Conservation (phyloP, 441 rosid genomes). For the Brassica balearica region DNA sequence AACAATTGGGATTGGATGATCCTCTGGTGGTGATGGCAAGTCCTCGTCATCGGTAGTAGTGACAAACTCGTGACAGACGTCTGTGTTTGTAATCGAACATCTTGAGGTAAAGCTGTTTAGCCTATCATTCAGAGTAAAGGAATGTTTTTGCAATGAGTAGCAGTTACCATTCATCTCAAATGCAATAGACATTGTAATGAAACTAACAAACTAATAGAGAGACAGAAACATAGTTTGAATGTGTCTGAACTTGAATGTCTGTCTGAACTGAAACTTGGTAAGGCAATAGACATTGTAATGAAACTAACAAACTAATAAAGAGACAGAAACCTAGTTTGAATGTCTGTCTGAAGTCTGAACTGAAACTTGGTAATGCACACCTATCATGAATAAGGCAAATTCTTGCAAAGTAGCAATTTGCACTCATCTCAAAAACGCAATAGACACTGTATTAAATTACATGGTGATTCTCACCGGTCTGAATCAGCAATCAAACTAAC, state of each 20-base stretch:
- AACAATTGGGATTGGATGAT: conserved; percentile 61
- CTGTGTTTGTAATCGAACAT: conserved; percentile 68
- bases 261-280: too few relatives aligned
- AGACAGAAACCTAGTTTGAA: not conserved
- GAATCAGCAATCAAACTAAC: not conserved
- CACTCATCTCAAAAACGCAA: not conserved
- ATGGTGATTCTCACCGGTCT: not conserved
- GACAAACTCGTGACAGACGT: conserved; percentile 54
- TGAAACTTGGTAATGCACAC: not conserved
- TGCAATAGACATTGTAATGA: too few relatives aligned
- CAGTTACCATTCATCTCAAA: not conserved
- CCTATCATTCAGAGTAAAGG: conserved; percentile 6
- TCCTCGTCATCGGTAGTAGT: conserved; percentile 60
- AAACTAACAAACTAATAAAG: not conserved
- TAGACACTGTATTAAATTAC: not conserved
- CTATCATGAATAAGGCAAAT: too few relatives aligned
- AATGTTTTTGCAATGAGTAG: not conserved
- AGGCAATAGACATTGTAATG: too few relatives aligned
- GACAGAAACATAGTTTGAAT: too few relatives aligned
- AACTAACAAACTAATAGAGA: too few relatives aligned
- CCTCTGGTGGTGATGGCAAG: conserved; percentile 45
- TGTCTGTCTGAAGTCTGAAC: not conserved
- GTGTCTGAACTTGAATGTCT: too few relatives aligned
- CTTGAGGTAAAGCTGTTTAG: conserved; percentile 50
- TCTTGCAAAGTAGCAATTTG: not conserved